These are phyloP conservation scores for Beauveria scarabaeidicola DNA, from an alignment of 2,329 filamentous ascomycete species.

Conservation along the genomic window DNA sequence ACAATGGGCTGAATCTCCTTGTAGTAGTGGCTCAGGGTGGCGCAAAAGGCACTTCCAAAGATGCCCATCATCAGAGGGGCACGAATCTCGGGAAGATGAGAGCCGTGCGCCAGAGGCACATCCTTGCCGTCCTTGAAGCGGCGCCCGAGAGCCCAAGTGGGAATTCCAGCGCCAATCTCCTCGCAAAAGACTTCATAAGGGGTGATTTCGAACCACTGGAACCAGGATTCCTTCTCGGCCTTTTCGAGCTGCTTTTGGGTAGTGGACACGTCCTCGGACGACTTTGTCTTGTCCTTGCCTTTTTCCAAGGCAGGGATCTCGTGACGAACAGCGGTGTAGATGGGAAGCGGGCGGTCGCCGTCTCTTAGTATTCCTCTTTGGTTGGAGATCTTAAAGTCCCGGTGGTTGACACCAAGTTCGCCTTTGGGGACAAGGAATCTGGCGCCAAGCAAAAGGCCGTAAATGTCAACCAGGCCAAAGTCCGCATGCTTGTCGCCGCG, in stretches of 20 bases:
- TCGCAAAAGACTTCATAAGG: conserved; percentile 95
- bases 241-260: conserved; percentile 42
- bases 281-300: conserved; percentile 17
- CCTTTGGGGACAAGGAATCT: conserved; percentile 76
- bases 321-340: conserved; percentile 91
- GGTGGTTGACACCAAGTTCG: conserved; percentile 62
- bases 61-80: conserved; percentile 81
- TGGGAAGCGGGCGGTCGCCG: conserved; percentile 79
- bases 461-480: conserved; percentile 88
- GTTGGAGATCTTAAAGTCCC: conserved; percentile 85
- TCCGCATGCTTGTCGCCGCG: conserved; percentile 62
- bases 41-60: conserved; percentile 96
- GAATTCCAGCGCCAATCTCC: conserved; percentile 83
- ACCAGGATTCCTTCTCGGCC: conserved; percentile 68
- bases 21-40: conserved; percentile 92
- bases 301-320: conserved; percentile 67
- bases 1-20: conserved; percentile 82
- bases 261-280: conserved; percentile 23
- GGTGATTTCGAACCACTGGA: conserved; percentile 95
- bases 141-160: conserved; percentile 85
- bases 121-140: conserved; percentile 62
- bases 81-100: conserved; percentile 72
- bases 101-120: conserved; percentile 48
- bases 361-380: conserved; percentile 68
- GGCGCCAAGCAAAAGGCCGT: conserved; percentile 77